Evolutionary conservation across 305 asterid species (phyloP), one percentile per base, ranked within the genome.

Genomic region (Fraxinus ornus): DNA sequence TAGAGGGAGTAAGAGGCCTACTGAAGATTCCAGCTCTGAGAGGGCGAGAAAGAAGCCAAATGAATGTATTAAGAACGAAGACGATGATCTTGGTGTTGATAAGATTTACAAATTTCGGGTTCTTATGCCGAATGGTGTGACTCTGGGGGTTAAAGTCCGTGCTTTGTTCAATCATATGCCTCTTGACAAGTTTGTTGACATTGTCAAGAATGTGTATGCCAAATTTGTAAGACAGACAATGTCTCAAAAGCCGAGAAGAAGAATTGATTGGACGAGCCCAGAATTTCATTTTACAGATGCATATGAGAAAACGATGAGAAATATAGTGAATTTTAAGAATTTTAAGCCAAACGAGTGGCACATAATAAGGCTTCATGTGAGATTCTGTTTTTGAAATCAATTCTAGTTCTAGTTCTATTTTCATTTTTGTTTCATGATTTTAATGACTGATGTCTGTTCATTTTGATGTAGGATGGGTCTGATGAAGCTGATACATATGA

Each of bases 391-490:
- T 82, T 79, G 13, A 33, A 37, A 37, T 64, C 78, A 32, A 10
- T 52, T 79, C 7, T 0, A 62, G 2, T 74, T 75, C 36, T 41
- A 8, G 3, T 74, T 75, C 37, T 41, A 8, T 75, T 5, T 84
- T 77, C 78, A 10, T 30, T 77, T 77, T 28, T 60, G 77, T 28
- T 60, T 37, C 13, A 79, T 64, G 47, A 26, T 35, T 77, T 70
- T 44, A 79, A 52, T 15, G 12, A 37, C 74, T 62, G 52, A 76
- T 57, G 32, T 60, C 73, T 35, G 30, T 79, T 84, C 73, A 71
- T 44, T 75, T 57, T 83, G 86, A 7, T 82, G 35, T 77, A 94
- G 98, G 98, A 93, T 83, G 98, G 98, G n/a, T 93, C 91, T 75
- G 68, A 79, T n/a, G 92, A 86, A 71, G 84, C 88, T 5, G 93